phyloP scores from a whole-genome alignment of 306 rosid genomes.

The Lithocarpus polystachyus region DNA sequence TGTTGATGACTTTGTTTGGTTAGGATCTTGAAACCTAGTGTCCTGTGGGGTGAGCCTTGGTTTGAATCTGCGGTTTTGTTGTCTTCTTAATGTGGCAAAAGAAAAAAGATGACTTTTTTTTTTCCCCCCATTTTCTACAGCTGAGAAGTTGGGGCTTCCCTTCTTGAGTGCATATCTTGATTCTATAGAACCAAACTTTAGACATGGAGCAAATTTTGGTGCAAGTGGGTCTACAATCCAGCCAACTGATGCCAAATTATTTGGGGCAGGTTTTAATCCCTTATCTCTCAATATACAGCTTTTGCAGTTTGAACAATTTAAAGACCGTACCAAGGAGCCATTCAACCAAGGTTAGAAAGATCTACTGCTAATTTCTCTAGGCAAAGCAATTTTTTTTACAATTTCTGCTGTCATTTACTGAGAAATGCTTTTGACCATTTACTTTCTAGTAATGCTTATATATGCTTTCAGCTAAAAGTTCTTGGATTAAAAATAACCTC shows the following conservation, averaged over 20 bases:
- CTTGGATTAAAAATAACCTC: background rate
- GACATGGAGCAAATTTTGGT: conserved; percentile 20
- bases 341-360: conserved; percentile 7
- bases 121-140: conserved; percentile 17
- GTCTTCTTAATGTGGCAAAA: too few species aligned
- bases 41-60: too few species aligned
- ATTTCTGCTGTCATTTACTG: background rate
- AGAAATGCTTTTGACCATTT: background rate
- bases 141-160: conserved; percentile 17
- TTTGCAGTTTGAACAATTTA: conserved; percentile 18
- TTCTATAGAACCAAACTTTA: conserved; percentile 17
- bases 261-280: conserved; percentile 21
- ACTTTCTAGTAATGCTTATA: background rate
- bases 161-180: conserved; percentile 28
- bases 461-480: conserved; percentile 8
- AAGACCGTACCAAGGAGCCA: conserved; percentile 6
- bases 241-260: conserved; percentile 13
- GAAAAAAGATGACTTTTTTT: background rate
- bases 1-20: too few species aligned
- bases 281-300: conserved; percentile 16
- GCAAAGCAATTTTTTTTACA: too few species aligned
- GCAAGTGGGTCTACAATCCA: conserved; percentile 23
- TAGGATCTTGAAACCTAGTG: too few species aligned
- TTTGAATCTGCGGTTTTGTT: too few species aligned
- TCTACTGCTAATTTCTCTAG: background rate